phyloP scores from a whole-genome alignment of 331 rosid species.

The Quercus tomentella region DNA sequence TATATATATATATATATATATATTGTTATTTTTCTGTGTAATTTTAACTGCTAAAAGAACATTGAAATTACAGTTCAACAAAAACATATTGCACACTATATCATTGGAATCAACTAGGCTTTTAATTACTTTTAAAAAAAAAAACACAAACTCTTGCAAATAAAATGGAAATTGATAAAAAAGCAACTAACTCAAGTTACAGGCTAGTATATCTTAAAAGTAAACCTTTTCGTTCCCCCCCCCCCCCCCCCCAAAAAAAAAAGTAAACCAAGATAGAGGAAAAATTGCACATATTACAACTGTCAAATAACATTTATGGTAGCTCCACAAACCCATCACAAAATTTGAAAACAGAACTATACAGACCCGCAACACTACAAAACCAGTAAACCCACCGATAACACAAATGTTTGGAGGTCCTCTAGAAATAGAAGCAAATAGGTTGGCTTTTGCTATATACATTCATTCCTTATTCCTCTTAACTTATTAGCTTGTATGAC shows the following conservation, averaged over 20 bases:
- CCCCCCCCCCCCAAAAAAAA: too few relatives aligned
- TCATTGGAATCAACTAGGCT: too few relatives aligned
- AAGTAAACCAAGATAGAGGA: neutral
- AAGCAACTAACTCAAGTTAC: too few relatives aligned
- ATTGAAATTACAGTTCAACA: too few relatives aligned
- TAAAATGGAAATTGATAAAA: too few relatives aligned
- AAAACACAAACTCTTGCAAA: neutral
- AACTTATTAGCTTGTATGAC: constrained; percentile 15
- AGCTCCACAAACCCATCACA: neutral
- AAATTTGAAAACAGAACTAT: neutral
- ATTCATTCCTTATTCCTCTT: constrained; percentile 12
- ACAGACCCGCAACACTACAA: neutral
- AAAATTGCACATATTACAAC: neutral
- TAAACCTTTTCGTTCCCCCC: neutral
- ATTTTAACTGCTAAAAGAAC: too few relatives aligned
- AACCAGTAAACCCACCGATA: too few relatives aligned
- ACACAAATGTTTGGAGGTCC: neutral
- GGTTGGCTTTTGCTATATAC: constrained; percentile 25
- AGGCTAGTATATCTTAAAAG: too few relatives aligned
- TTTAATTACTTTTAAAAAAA: neutral
- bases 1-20: too few relatives aligned
- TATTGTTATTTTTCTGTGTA: too few relatives aligned
- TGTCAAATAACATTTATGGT: neutral
- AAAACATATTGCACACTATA: too few relatives aligned
- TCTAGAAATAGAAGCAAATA: neutral